Evolutionary conservation across 2,329 filamentous ascomycete genomes (phyloP).

Genomic region (Septoria petroselini): DNA sequence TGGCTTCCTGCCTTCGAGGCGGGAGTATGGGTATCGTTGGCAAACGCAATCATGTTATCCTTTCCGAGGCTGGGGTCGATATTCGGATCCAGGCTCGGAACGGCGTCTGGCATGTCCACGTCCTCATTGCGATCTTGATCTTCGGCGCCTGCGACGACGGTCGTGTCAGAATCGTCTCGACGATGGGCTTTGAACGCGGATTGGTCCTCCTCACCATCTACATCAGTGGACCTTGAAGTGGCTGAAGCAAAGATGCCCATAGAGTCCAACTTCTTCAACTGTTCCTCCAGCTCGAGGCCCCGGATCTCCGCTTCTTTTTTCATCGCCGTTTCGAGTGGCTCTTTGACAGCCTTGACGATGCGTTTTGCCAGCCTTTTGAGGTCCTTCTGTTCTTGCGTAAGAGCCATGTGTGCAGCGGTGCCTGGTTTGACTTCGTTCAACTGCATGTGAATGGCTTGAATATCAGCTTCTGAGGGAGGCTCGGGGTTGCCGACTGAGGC

Average conservation of each 20-base stretch:
- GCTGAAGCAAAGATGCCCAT: slow-evolving; percentile 55
- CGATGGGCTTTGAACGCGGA: slow-evolving; percentile 30
- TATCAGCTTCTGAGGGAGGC: slow-evolving; percentile 21
- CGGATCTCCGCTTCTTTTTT: slow-evolving; percentile 78
- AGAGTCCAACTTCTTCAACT: slow-evolving; percentile 70
- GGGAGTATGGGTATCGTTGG: slow-evolving; percentile 25
- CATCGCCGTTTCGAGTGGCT: slow-evolving; percentile 70
- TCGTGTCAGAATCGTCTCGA: slow-evolving; percentile 39
- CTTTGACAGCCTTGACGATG: slow-evolving; percentile 79
- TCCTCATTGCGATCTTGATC: slow-evolving; percentile 27
- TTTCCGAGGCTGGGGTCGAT: slow-evolving; percentile 27
- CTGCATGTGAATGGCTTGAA: slow-evolving; percentile 43
- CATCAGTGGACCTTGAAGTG: slow-evolving; percentile 50
- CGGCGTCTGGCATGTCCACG: slow-evolving; percentile 34
- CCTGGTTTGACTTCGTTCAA: slow-evolving; percentile 38
- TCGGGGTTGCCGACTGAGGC: slow-evolving; percentile 35
- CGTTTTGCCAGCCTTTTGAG: slow-evolving; percentile 82
- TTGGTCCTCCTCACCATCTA: slow-evolving; percentile 43
- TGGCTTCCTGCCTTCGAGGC: slow-evolving; percentile 28
- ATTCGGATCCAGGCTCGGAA: slow-evolving; percentile 31
- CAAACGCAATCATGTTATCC: slow-evolving; percentile 21
- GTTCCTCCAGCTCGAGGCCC: slow-evolving; percentile 64
- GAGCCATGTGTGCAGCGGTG: slow-evolving; percentile 41
- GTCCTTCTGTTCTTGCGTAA: slow-evolving; percentile 67
- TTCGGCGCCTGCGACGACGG: slow-evolving; percentile 41